Evolutionary conservation across 2,329 filamentous ascomycete genomes (phyloP), one percentile per base, ranked within the genome.

Genomic region (Pyricularia grisea): DNA sequence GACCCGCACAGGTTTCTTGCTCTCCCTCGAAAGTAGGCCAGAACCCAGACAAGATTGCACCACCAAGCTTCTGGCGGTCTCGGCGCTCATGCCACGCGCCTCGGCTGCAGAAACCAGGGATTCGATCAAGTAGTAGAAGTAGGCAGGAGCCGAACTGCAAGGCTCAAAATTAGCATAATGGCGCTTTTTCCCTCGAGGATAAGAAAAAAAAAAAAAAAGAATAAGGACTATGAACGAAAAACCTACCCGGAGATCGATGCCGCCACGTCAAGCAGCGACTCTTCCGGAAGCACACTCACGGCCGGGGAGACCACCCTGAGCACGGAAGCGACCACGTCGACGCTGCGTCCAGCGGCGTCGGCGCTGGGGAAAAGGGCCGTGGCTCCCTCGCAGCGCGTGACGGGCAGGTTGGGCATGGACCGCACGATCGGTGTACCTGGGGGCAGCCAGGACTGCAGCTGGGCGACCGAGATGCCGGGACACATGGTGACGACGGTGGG

Each of bases 91-190:
- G 1, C 83, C 83, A 1, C 83, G 75, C n/a, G 76, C 74, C 10
- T 76, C 77, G 14, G 79, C 83, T 70, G 79, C 80, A 68, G 80
- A 74, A 68, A 83, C 80, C 65, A 85, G 76, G 74, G 85, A 82
- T 73, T 85, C 83, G 7, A 85, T 83, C 75, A 85, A 78, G 72
- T 82, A 82, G 73, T 85, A 85, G 76, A 85, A 85, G 76, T 85
- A 85, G 0, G 83, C 83, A 0, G 83, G 83, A 2, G 83, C 83
- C 23, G 82, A 84, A 28, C 83, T 82, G 84, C 66, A 17, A 17
- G 7, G 2, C 11, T 42, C 33, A 69, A 28, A 71, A 71, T 28
- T 11, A 5, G 36, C 50, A 55, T n/a, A 33, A 7, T 10, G 4
- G 30, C 4, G 6, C 6, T 33, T 33, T 33, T 33, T 10, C 9